Percentiles rank a stretch among this genome's conserved stretches.
phyloP scores from a whole-genome alignment of 192 early-diverging fungal genomes.

The Umbelopsis isabellina region DNA sequence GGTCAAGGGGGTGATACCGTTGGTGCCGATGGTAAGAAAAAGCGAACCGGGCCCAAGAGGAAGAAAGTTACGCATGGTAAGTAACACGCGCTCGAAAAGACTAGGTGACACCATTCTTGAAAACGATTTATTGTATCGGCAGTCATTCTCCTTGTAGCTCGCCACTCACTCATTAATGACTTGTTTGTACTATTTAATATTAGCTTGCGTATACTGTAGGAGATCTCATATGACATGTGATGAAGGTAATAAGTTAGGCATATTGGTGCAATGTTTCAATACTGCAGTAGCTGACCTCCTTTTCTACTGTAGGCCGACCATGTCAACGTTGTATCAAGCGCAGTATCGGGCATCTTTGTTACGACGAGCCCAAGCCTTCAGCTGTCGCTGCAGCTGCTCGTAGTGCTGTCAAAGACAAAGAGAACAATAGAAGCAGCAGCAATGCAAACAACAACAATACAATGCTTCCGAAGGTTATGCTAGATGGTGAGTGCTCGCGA shows the following conservation, averaged over 20 bases:
- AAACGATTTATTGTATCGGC: too few relatives aligned
- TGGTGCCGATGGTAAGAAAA: slow-evolving; percentile 56
- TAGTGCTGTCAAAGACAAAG: slow-evolving; percentile 10
- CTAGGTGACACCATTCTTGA: too few relatives aligned
- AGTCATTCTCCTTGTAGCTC: too few relatives aligned
- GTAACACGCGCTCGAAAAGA: not conserved
- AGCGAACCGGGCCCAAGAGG: slow-evolving; percentile 60
- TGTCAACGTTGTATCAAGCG: slow-evolving; percentile 92
- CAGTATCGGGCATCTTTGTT: slow-evolving; percentile 88
- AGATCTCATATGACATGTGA: slow-evolving; percentile 95
- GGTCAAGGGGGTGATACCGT: slow-evolving; percentile 21
- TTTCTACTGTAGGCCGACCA: slow-evolving; percentile 60
- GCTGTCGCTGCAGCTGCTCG: slow-evolving; percentile 29
- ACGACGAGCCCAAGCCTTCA: slow-evolving; percentile 70
- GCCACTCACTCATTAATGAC: too few relatives aligned
- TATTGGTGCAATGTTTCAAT: not conserved
- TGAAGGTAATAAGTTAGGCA: slow-evolving; percentile 45
- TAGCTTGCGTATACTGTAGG: slow-evolving; percentile 91
- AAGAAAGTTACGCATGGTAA: slow-evolving; percentile 69
- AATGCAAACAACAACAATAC: not conserved
- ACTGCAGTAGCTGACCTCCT: not conserved
- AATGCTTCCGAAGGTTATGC: slow-evolving; percentile 3
- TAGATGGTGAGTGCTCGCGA: not conserved
- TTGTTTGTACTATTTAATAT: not conserved
- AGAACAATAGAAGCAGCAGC: not conserved